Evolutionary conservation across 768 basidiomycete species (phyloP), one percentile per base, ranked within the genome.

Genomic region (Dentipellis fragilis): DNA sequence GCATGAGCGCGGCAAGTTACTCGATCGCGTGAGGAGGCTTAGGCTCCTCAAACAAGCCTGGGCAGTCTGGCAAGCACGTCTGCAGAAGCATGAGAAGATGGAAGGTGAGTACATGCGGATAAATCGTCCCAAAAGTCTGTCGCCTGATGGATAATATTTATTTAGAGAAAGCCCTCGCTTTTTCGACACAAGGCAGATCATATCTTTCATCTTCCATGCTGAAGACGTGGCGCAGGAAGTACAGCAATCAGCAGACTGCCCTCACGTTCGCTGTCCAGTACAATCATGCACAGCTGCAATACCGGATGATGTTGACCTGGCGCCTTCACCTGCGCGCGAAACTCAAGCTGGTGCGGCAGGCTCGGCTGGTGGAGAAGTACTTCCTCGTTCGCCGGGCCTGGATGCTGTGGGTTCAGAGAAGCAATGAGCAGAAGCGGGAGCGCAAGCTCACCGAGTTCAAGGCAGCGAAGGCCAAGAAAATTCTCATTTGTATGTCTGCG

Each of bases 1-100:
- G 19, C 78, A 77, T 39, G 84, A 85, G 62, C 78, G 82, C 9
- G 83, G 82, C 34, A 72, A 68, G 51, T 71, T 82, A 29, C 71
- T 88, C 10, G 79, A 79, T 55, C 74, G 77, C 48, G 78, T 83
- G 37, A 76, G 72, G 52, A 66, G 69, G 4, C 58, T 72, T 17
- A 74, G 80, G 36, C 60, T 82, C 8, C 52, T 79, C 47, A 77
- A 74, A 60, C 67, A 67, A 42, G 68, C 71, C 1, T 81, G 79
- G 75, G 62, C 64, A 16, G 63, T 72, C 14, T 88, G 86, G 87
- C 71, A 68, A 57, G 66, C 63, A 51, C 73, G 72, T 17, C 59
- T 83, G 53, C 69, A 68, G 49, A 63, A 71, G 37, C 68, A 74
- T 36, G 65, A 65, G 52, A 60, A 66, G 39, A 69, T 71, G n/a